Evolutionary conservation across 2,329 filamentous ascomycete genomes (phyloP), one percentile per base, ranked within the genome.

Genomic region (Phyllosticta capitalensis): DNA sequence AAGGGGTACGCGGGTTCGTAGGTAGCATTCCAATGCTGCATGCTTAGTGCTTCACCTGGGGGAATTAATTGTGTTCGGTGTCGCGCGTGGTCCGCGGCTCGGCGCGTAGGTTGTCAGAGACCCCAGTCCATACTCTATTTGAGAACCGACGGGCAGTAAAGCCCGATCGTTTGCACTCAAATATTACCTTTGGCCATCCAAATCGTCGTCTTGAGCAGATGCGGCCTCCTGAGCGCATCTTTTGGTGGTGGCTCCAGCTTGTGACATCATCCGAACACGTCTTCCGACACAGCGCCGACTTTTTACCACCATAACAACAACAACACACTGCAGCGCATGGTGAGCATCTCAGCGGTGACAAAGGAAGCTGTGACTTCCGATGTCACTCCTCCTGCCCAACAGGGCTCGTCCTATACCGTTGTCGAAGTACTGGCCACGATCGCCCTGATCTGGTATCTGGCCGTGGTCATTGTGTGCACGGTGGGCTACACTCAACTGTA

Each of bases 401-500:
- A 71, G 70, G 68, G 67, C 28, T 26, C 21, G 17, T 28, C 58
- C 66, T 72, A 68, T 60, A 67, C 66, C 65, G 62, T 69, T 63
- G 66, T 65, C 60, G 70, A 71, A 52, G 63, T 76, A 54, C 67
- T 78, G 64, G 78, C 74, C 33, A 67, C 72, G 61, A 76, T 74
- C 64, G 80, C 78, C 64, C 69, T 84, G 64, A 73, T 78, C 63
- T 85, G 82, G 82, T 84, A 81, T 65, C 63, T 76, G 54, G 72
- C 77, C 58, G 81, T 86, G 60, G 75, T 78, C 64, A 64, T 75
- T 22, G 82, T 87, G 48, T 83, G 81, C 67, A 71, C 73, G 50
- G 76, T 86, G 66, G 84, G 84, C 55, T 81, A 82, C 68, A 71
- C 75, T 56, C 82, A 84, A 69, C 74, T 87, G 83, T 85, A 76